Percentiles rank a stretch among this genome's conserved stretches.
These are phyloP conservation scores for Escovopsis sp. DNA, from an alignment of 2,329 filamentous ascomycete species.

Conservation along the genomic window DNA sequence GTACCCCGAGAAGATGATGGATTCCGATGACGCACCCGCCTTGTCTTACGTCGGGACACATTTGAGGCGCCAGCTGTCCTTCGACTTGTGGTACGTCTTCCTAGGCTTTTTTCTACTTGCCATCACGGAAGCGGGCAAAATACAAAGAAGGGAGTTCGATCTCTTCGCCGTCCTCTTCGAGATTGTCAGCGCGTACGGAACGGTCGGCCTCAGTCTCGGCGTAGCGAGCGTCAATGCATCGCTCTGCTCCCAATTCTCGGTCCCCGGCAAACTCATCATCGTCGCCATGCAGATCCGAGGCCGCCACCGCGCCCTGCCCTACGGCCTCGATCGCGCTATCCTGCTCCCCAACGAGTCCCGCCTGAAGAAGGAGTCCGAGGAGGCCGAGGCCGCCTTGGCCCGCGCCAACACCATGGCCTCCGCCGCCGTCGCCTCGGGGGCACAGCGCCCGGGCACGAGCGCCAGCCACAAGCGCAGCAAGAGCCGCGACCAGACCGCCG, in stretches of 20 bases:
- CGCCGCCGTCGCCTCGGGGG: constrained; percentile 15
- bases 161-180: constrained; percentile 67
- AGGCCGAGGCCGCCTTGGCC: constrained; percentile 25
- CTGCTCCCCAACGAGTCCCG: constrained; percentile 43
- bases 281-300: constrained; percentile 57
- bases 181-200: constrained; percentile 82
- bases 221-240: constrained; percentile 63
- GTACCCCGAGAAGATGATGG: constrained; percentile 37
- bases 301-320: constrained; percentile 52
- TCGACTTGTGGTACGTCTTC: constrained; percentile 96
- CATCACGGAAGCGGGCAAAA: constrained; percentile 65
- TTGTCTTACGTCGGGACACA: constrained; percentile 83
- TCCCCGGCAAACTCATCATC: constrained; percentile 55
- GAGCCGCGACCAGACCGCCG: constrained; percentile 24
- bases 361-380: constrained; percentile 37
- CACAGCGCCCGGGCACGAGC: constrained; percentile 14
- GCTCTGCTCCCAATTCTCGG: constrained; percentile 68
- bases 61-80: constrained; percentile 83
- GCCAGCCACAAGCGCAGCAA: constrained; percentile 21
- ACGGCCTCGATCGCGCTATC: constrained; percentile 48
- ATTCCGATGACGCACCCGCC: constrained; percentile 39
- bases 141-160: constrained; percentile 50
- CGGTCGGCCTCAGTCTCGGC: constrained; percentile 80
- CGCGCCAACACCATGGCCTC: constrained; percentile 23
- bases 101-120: constrained; percentile 83